Base-by-base conservation (phyloP, 2,329 filamentous ascomycete genomes). In the Venturia oleaginea region DNA sequence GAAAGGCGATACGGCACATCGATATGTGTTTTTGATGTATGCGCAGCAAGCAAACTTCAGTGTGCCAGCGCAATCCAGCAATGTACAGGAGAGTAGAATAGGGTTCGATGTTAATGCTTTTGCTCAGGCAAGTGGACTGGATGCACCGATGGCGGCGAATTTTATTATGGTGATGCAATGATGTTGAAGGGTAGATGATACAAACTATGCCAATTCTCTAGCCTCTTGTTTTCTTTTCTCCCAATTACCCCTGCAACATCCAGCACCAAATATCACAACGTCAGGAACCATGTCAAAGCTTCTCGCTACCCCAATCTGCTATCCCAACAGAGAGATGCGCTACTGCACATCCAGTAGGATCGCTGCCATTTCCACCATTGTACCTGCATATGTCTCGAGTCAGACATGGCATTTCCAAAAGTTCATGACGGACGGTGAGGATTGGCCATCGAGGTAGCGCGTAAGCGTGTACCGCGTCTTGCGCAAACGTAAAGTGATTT, bases 11-110 rank as follows among this genome's bases (percentile, higher is more conserved):
- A 37, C 46, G 27, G 48, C 65, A 17, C 74, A 76, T 43, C 68
- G 71, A 48, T 76, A 76, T 64, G 69, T 73, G 2, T 70, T 71
- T 43, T 64, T 76, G 0, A 67, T 75, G 3, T 76, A 71, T 62
- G 27, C 61, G 11, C 72, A 76, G 57, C 66, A 67, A 2, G 15
- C 40, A 5, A 43, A 46, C 0, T 76, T 74, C 62, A n/a, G n/a
- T 0, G 71, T 74, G 27, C 74, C 74, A 0, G 34, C 51, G 0
- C 73, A 68, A 68, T 79, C 72, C 48, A 51, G 66, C 37, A 66
- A 72, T 32, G 71, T 76, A 15, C 68, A 72, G 19, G 72, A 72
- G n/a, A 62, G 7, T 15, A 40, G 59, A 17, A 30, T 60, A 2
- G 59, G 59, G 6, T 60, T 60, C 10, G 40, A 60, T 17, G 46